Conservation (phyloP, 2,329 filamentous ascomycete species). For the Monilinia laxa region DNA sequence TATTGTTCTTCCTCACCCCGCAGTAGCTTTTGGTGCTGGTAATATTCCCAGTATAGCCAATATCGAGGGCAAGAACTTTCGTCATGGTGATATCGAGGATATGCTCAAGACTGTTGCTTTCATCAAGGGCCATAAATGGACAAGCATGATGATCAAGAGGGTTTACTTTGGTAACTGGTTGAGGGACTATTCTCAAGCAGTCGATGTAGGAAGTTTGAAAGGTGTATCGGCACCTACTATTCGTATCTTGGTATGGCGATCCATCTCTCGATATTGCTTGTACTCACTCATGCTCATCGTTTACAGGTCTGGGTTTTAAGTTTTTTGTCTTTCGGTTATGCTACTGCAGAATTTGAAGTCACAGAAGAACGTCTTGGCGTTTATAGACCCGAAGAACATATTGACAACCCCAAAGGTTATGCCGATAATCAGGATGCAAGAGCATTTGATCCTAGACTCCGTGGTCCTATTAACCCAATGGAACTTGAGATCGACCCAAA, state of each 20-base stretch:
- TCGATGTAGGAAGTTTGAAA: constrained; percentile 78
- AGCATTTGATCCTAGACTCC: constrained; percentile 75
- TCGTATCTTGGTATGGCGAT: constrained; percentile 59
- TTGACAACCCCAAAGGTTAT: constrained; percentile 78
- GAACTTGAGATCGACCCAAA: constrained; percentile 72
- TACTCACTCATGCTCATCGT: constrained; percentile 23
- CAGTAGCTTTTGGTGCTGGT: constrained; percentile 64
- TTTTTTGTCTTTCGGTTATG: constrained; percentile 80
- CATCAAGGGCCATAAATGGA: constrained; percentile 82
- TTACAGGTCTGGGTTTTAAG: constrained; percentile 71
- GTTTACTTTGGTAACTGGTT: constrained; percentile 88
- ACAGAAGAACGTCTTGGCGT: constrained; percentile 76
- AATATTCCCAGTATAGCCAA: constrained; percentile 66
- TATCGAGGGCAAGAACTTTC: constrained; percentile 65
- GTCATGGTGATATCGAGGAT: constrained; percentile 78
- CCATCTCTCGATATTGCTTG: background rate
- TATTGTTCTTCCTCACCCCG: constrained; percentile 56
- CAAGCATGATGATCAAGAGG: constrained; percentile 71
- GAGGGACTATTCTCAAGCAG: constrained; percentile 77
- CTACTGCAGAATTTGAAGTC: constrained; percentile 83
- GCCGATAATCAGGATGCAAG: constrained; percentile 84
- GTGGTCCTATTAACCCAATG: constrained; percentile 69
- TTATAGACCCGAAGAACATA: constrained; percentile 74
- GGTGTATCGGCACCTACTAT: constrained; percentile 76
- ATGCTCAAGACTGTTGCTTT: constrained; percentile 76